phyloP scores from a whole-genome alignment of 2,329 filamentous ascomycete species.

The Whalleya microplaca region DNA sequence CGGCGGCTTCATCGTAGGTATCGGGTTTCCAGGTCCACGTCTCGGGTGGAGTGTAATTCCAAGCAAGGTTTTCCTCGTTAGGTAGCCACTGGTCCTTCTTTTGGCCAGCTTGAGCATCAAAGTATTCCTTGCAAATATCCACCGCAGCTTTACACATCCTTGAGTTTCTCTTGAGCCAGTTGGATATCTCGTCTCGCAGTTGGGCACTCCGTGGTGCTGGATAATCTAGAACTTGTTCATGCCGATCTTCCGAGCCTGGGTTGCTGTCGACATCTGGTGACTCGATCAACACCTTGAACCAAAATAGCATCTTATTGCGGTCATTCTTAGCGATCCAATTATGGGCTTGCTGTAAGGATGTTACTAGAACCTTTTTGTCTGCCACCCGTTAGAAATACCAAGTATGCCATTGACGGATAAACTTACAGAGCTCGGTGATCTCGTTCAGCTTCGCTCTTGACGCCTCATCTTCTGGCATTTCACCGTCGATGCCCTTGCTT shows the following conservation, averaged over 20 bases:
- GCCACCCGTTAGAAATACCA: constrained; percentile 21
- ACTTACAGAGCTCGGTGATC: constrained; percentile 66
- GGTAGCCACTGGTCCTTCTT: constrained; percentile 53
- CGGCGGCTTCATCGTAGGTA: constrained; percentile 44
- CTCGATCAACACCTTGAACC: constrained; percentile 68
- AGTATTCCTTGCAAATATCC: constrained; percentile 59
- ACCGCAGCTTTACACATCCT: constrained; percentile 60
- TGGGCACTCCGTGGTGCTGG: constrained; percentile 58
- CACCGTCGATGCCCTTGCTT: constrained; percentile 68
- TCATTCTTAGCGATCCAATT: constrained; percentile 73
- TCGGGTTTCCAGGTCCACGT: constrained; percentile 29
- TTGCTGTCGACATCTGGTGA: constrained; percentile 50
- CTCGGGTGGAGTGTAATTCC: constrained; percentile 55
- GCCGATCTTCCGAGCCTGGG: constrained; percentile 49
- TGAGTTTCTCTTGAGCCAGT: constrained; percentile 66
- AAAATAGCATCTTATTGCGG: constrained; percentile 71
- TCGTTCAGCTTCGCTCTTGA: constrained; percentile 62
- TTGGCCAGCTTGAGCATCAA: constrained; percentile 51
- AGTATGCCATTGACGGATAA: neutral
- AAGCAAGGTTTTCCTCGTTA: constrained; percentile 55
- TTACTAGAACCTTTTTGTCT: constrained; percentile 71
- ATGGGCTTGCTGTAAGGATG: constrained; percentile 67
- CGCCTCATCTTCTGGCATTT: constrained; percentile 60
- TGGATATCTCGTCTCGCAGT: constrained; percentile 62
- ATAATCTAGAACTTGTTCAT: constrained; percentile 56